Conservation (phyloP, 2,329 filamentous ascomycete species). For the Cephalotrichum gorgonifer region DNA sequence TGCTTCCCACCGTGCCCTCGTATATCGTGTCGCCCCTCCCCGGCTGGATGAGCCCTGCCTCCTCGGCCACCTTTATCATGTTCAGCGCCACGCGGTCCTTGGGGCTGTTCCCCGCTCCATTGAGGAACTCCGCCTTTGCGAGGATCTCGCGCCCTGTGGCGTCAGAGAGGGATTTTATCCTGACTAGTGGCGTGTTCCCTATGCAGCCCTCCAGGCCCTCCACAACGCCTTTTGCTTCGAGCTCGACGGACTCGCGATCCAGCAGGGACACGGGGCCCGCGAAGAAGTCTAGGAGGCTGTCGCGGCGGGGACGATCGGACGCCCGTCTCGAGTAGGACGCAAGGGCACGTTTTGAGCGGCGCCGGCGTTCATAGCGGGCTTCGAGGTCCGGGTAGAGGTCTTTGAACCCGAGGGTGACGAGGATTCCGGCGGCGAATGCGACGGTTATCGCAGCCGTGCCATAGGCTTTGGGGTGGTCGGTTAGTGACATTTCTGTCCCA, state of each 20-base stretch:
- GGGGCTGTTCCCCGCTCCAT: slow-evolving; percentile 85
- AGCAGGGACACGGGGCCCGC: slow-evolving; percentile 26
- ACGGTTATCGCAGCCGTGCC: slow-evolving; percentile 55
- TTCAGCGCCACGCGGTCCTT: slow-evolving; percentile 90
- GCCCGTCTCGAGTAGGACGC: slow-evolving; percentile 7
- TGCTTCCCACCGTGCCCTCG: slow-evolving; percentile 93
- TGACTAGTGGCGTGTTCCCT: slow-evolving; percentile 83
- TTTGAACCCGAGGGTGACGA: slow-evolving; percentile 68
- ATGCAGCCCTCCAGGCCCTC: slow-evolving; percentile 86
- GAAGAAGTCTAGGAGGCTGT: slow-evolving; percentile 29
- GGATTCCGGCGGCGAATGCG: slow-evolving; percentile 68
- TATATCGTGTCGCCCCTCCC: slow-evolving; percentile 88
- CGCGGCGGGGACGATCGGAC: slow-evolving; percentile 18
- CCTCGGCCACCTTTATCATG: slow-evolving; percentile 79
- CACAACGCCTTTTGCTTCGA: slow-evolving; percentile 30
- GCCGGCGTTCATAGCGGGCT: slow-evolving; percentile 44
- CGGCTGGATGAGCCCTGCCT: slow-evolving; percentile 62
- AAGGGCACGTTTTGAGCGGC: slow-evolving; percentile 12
- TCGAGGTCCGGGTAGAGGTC: slow-evolving; percentile 71
- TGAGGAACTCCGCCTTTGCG: slow-evolving; percentile 92
- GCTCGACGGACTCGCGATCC: slow-evolving; percentile 36
- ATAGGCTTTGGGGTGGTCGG: slow-evolving; percentile 51
- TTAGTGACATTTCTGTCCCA: slow-evolving; percentile 41
- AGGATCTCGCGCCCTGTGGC: slow-evolving; percentile 84
- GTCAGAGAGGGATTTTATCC: slow-evolving; percentile 74